A percentile compares a stretch with the other conserved stretches of the same genome.
Evolutionary conservation across 106 monocot genomes (phyloP).

Genomic region (Acorus calamus): DNA sequence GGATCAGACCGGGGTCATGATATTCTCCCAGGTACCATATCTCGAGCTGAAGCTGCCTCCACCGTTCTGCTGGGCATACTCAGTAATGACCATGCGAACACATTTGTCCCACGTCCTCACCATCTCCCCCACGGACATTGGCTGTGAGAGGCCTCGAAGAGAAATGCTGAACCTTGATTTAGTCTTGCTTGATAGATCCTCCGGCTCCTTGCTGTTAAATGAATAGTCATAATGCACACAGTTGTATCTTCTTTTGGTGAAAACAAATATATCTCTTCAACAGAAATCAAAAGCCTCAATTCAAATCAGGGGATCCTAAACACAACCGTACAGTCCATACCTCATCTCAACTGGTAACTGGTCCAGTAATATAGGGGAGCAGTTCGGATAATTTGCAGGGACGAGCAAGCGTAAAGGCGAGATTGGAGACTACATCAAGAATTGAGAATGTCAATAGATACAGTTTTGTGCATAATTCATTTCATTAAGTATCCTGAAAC

Average conservation of each 20-base stretch:
- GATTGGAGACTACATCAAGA: conserved; percentile 41
- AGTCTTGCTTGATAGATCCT: conserved; percentile 52
- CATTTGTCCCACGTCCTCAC: conserved; percentile 57
- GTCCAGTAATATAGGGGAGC: conserved; percentile 65
- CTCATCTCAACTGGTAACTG: conserved; percentile 50
- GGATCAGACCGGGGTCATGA: no score
- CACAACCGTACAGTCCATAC: neutral
- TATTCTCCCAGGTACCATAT: conserved; percentile 44
- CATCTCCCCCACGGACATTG: conserved; percentile 58
- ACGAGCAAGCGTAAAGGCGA: conserved; percentile 56
- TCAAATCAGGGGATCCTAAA: neutral
- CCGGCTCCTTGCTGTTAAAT: conserved; percentile 31
- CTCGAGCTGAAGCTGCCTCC: conserved; percentile 69
- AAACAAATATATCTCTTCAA: neutral
- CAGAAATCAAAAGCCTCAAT: neutral
- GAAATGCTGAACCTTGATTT: conserved; percentile 42
- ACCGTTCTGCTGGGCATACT: conserved; percentile 53
- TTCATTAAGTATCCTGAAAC: neutral
- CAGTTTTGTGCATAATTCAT: neutral
- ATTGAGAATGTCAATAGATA: neutral
- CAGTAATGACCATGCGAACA: conserved; percentile 44
- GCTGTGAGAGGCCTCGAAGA: conserved; percentile 39
- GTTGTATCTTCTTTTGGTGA: neutral
- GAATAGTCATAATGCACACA: neutral
- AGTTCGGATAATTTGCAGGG: conserved; percentile 56